Base-by-base conservation (phyloP, 2,329 filamentous ascomycete species). In the Clarireedia paspali region DNA sequence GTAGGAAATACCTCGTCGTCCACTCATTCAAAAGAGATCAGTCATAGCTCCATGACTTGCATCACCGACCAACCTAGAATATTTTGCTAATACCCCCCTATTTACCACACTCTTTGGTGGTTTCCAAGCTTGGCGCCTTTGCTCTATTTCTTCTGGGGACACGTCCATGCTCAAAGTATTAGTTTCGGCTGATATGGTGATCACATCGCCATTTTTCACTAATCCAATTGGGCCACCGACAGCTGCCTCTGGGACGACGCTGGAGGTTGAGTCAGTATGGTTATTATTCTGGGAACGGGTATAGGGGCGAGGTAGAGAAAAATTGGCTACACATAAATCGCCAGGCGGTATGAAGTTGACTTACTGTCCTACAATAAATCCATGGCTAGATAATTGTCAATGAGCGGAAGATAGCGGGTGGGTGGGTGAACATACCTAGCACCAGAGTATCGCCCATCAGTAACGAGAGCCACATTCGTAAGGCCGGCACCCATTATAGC, bases 401-500 rank as follows among this genome's bases (percentile, higher is more conserved):
- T 27, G 24, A 6, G 9, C 12, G 9, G n/a, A 10, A 47, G 23
- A 20, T 20, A 46, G 20, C 14, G n/a, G 30, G 30, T 34, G 30
- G 30, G 14, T 12, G 23, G 20, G n/a, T 23, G 20, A 24, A 20
- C 24, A 70, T 96, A 91, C 53, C 82, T 88, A 2, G 91, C 92
- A 34, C 92, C 92, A 47, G 82, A 87, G 71, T 96, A 97, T 47
- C 92, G 77, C 0, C 92, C 92, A 69, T 97, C 92, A 0, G 92
- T 97, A 49, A 97, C 89, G 14, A 97, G 80, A 0, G 92, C 91
- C 7, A 96, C 82, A 66, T 96, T 95, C 52, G 78, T 89, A 52
- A 97, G 76, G 12, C 88, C 88, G 0, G 92, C 92, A 49, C 92
- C 92, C 87, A 96, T 96, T 63, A 97, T 89, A 17, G 91, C 89